phyloP scores from a whole-genome alignment of 805 yeast genomes.

The Candida coquimbonensis region DNA sequence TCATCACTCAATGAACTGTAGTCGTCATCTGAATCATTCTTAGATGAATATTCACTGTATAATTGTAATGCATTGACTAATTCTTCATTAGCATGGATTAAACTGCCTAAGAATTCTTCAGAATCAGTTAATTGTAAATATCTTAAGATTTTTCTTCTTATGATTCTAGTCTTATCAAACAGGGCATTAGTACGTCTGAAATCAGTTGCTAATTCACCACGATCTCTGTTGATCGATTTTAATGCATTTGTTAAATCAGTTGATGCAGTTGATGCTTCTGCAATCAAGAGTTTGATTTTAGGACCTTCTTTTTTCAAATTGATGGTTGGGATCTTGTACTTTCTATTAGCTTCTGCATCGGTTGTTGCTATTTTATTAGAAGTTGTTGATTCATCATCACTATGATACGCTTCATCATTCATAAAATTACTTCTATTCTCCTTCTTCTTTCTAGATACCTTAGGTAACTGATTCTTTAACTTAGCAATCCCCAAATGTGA shows the following conservation, averaged over 20 bases:
- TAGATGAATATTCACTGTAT: conserved; percentile 52
- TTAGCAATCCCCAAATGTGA: conserved; percentile 43
- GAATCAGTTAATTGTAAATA: conserved; percentile 79
- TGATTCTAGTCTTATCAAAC: conserved; percentile 67
- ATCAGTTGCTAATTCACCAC: conserved; percentile 53
- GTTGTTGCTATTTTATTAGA: conserved; percentile 17
- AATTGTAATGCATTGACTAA: conserved; percentile 64
- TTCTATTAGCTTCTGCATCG: conserved; percentile 32
- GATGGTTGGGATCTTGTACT: conserved; percentile 60
- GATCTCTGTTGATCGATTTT: conserved; percentile 32
- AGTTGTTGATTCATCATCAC: conserved; percentile 28
- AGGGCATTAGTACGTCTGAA: conserved; percentile 51
- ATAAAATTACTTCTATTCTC: conserved; percentile 30
- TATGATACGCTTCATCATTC: conserved; percentile 45
- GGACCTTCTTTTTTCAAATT: conserved; percentile 68
- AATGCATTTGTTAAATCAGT: conserved; percentile 61
- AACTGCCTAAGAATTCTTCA: conserved; percentile 82
- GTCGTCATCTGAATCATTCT: conserved; percentile 35
- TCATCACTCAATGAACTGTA: conserved; percentile 29
- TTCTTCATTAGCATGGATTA: conserved; percentile 87
- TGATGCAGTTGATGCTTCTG: conserved; percentile 70
- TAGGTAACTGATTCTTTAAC: conserved; percentile 41
- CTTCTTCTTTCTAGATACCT: conserved; percentile 18
- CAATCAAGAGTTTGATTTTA: conserved; percentile 56
- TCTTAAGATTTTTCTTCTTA: conserved; percentile 71